Evolutionary conservation across 2,329 filamentous ascomycete species (phyloP), one percentile per base, ranked within the genome.

Genomic region (Xylariaceae sp.): DNA sequence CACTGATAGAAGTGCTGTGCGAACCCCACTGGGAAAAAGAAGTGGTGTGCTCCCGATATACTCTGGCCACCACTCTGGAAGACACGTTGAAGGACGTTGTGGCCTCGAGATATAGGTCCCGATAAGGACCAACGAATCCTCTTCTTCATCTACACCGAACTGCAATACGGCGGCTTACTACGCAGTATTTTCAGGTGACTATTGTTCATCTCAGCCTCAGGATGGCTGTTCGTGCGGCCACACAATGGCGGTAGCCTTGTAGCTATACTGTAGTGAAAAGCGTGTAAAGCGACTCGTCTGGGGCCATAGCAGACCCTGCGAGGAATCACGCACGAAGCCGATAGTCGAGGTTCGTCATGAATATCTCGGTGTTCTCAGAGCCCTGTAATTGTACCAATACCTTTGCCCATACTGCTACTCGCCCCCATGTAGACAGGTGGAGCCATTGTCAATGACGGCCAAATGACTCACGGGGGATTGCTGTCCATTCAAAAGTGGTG

Each of bases 61-160:
- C 30, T 32, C 15, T 32, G 13, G 6, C 30, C 30, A n/a, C 7
- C n/a, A n/a, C 30, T 7, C 4, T 34, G 15, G 33, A 19, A 4
- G 7, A 26, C 7, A 17, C 16, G 7, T 6, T 32, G 33, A 4
- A 4, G 30, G 15, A n/a, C 9, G 32, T 28, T 37, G 33, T 43
- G 33, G 36, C 35, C 3, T 40, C 19, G 22, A 24, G 32, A 35
- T 17, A 18, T 35, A 19, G 35, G 15, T 28, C 32, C 30, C 33
- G 22, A 40, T 40, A 35, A 19, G 37, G 19, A 30, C 39, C 34
- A 42, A 44, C 44, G 31, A 50, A 49, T 50, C 34, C 22, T 24
- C 34, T 19, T 38, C 50, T 43, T 49, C 38, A 35, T 40, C 45
- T 43, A 47, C 45, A 53, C 50, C 50, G 49, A 53, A 51, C 22